Evolutionary conservation across 164 flowering plant species (phyloP).

Genomic region (Magnolia changhungtana): DNA sequence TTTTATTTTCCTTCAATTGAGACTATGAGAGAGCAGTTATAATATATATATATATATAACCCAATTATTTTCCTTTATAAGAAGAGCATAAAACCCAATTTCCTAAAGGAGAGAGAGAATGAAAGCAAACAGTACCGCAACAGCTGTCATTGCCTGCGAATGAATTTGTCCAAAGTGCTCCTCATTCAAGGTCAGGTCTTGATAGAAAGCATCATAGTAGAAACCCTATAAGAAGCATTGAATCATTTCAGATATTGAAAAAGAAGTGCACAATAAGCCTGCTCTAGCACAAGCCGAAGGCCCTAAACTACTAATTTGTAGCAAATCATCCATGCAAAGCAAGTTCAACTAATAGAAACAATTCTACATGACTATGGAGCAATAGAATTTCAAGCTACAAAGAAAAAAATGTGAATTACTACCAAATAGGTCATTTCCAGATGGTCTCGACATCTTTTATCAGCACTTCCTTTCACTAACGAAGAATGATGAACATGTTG

Average conservation of each 20-base stretch:
- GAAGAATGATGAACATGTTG: no score
- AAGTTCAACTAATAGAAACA: background rate
- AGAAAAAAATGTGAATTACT: no score
- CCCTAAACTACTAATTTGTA: background rate
- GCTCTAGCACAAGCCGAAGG: background rate
- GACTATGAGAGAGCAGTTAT: background rate
- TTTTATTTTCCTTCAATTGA: background rate
- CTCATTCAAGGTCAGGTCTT: conserved; percentile 80
- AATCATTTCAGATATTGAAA: conserved; percentile 6
- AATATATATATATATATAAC: no score
- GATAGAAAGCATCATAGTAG: conserved; percentile 96
- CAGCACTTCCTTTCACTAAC: no score
- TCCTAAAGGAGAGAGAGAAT: background rate
- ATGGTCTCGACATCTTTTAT: no score
- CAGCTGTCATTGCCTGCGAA: conserved; percentile 69
- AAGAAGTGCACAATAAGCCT: background rate
- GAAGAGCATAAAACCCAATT: background rate
- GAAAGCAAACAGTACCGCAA: conserved; percentile 40
- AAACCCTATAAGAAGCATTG: conserved; percentile 56
- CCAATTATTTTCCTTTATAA: background rate
- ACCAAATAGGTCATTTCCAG: no score
- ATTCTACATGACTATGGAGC: no score
- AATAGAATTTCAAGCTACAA: no score
- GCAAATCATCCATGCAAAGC: background rate
- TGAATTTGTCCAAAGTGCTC: conserved; percentile 77